Conservation (phyloP, 2,329 filamentous ascomycete genomes). For the Phyllosticta ampelicida region DNA sequence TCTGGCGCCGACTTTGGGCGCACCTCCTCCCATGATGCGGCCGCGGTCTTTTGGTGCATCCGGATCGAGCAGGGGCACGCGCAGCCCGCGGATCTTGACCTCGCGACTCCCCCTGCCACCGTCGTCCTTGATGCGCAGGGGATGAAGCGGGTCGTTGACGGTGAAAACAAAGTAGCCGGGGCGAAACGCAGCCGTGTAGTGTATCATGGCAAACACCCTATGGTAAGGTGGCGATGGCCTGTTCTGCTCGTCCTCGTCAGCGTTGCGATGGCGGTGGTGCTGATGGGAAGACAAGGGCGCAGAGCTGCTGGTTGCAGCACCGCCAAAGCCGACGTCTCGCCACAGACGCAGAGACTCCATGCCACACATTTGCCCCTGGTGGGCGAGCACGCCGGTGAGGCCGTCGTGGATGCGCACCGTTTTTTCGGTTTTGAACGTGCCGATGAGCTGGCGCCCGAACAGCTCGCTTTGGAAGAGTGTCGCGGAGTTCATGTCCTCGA, state of each 20-base stretch:
- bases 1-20: too few species aligned
- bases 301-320: slow-evolving; percentile 10
- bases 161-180: slow-evolving; percentile 36
- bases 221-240: not conserved
- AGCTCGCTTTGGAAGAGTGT: slow-evolving; percentile 36
- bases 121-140: slow-evolving; percentile 32
- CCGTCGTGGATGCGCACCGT: slow-evolving; percentile 37
- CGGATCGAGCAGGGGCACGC: slow-evolving; percentile 22
- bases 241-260: not conserved
- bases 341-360: slow-evolving; percentile 38
- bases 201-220: slow-evolving; percentile 32
- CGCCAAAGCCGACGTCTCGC: slow-evolving; percentile 33
- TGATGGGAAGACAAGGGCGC: not conserved
- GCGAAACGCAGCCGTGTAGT: slow-evolving; percentile 34
- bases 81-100: slow-evolving; percentile 34
- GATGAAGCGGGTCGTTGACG: slow-evolving; percentile 29
- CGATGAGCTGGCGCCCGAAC: slow-evolving; percentile 34
- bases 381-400: slow-evolving; percentile 29
- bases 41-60: not conserved
- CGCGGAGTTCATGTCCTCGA: slow-evolving; percentile 24
- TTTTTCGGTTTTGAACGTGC: slow-evolving; percentile 32
- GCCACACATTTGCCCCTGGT: slow-evolving; percentile 39
- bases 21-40: too few species aligned
- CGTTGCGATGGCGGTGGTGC: not conserved
- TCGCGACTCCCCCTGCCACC: slow-evolving; percentile 18